Conservation (phyloP, 1,284 basidiomycete genomes). For the Irpex rosettiformis region DNA sequence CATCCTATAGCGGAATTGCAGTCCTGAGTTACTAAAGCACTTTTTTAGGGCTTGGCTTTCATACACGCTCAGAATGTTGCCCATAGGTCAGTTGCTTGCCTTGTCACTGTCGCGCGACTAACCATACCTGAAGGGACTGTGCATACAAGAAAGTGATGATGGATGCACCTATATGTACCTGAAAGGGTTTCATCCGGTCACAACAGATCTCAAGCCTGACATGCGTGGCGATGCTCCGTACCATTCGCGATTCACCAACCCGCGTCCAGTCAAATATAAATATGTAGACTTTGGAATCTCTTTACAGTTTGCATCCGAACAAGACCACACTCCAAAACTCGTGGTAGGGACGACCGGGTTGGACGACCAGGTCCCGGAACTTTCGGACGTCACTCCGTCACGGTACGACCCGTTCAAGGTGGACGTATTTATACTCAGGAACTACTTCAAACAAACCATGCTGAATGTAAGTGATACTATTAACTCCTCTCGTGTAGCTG, state of each 20-base stretch:
- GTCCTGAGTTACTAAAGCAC: background rate
- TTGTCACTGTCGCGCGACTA: background rate
- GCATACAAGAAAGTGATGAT: background rate
- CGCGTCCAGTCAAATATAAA: background rate
- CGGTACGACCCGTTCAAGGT: constrained; percentile 11
- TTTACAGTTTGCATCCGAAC: background rate
- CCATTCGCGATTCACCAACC: background rate
- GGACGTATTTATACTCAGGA: constrained; percentile 7
- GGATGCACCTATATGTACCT: background rate
- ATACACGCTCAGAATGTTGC: background rate
- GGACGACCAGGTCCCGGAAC: constrained; percentile 27
- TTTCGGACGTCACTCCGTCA: constrained; percentile 14
- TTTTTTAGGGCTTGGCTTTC: background rate
- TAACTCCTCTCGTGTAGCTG: no score
- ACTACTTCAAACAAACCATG: background rate
- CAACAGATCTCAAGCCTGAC: background rate
- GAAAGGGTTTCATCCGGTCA: background rate
- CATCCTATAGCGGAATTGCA: background rate
- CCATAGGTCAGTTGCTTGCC: background rate
- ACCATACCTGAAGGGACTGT: background rate
- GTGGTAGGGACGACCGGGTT: constrained; percentile 18
- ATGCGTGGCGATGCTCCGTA: background rate
- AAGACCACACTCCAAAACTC: background rate
- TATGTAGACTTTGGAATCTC: constrained; percentile 5
- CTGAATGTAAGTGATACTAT: background rate